Conservation (phyloP, 2,329 filamentous ascomycete genomes). For the Aspergillus sp. region DNA sequence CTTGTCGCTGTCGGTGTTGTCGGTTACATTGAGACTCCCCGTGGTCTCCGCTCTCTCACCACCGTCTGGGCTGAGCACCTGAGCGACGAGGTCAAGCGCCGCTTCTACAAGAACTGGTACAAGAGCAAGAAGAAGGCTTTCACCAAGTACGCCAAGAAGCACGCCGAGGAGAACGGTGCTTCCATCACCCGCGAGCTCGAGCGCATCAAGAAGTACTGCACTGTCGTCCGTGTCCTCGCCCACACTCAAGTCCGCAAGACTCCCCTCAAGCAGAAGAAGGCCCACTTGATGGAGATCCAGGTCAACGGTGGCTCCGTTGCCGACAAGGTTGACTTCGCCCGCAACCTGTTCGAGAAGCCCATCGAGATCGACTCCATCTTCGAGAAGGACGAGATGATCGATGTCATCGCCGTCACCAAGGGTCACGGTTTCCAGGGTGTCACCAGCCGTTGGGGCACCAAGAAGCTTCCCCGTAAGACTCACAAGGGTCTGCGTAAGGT, state of each 20-base stretch:
- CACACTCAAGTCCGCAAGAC: constrained; percentile 99
- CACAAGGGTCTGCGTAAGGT: constrained; percentile 99
- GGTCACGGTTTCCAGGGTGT: constrained; percentile 99
- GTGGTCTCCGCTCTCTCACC: constrained; percentile 97
- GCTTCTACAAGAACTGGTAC: constrained; percentile 99
- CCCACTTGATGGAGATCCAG: constrained; percentile 99
- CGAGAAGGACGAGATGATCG: constrained; percentile 99
- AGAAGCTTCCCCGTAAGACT: constrained; percentile 99
- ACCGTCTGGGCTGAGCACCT: constrained; percentile 99
- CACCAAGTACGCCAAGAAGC: constrained; percentile 99
- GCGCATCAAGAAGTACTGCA: constrained; percentile 99
- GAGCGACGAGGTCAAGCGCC: constrained; percentile 97
- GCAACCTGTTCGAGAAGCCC: constrained; percentile 98
- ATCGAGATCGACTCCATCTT: constrained; percentile 91
- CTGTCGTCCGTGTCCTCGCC: constrained; percentile 96
- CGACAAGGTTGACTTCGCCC: constrained; percentile 96
- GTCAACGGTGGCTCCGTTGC: constrained; percentile 94
- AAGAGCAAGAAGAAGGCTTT: constrained; percentile 99
- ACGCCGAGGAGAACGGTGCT: constrained; percentile 87
- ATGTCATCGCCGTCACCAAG: constrained; percentile 99
- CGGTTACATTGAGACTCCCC: constrained; percentile 99
- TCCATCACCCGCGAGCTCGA: constrained; percentile 96
- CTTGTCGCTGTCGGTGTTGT: constrained; percentile 99
- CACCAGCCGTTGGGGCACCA: constrained; percentile 97
- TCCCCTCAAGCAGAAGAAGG: constrained; percentile 99